Conservation (phyloP, 2,329 filamentous ascomycete genomes). For the Leptoxyphium fumago region DNA sequence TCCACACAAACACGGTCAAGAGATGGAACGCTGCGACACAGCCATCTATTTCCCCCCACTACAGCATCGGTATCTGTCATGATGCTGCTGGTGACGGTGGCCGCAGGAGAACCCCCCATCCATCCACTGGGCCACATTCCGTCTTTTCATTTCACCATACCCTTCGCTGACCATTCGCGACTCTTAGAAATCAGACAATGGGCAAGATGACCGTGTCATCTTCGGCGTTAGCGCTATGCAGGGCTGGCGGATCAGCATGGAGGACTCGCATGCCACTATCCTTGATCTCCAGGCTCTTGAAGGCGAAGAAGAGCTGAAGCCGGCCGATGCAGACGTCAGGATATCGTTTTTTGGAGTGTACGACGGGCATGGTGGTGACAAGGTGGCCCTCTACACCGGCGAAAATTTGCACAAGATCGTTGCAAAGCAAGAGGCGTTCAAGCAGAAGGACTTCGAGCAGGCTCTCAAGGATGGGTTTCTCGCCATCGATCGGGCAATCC, state of each 20-base stretch:
- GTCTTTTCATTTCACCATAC: too few relatives aligned
- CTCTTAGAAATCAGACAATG: constrained; percentile 65
- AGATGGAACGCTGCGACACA: too few relatives aligned
- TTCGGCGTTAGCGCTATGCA: constrained; percentile 98
- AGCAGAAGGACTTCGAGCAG: constrained; percentile 81
- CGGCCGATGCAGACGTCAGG: constrained; percentile 53
- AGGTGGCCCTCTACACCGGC: constrained; percentile 85
- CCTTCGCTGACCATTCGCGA: too few relatives aligned
- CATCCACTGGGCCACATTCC: too few relatives aligned
- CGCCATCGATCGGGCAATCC: constrained; percentile 86
- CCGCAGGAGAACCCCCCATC: too few relatives aligned
- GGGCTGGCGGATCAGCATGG: constrained; percentile 99
- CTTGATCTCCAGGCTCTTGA: constrained; percentile 65
- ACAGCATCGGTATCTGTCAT: too few relatives aligned
- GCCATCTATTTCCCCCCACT: too few relatives aligned
- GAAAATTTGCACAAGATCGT: constrained; percentile 90
- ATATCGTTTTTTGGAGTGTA: constrained; percentile 97
- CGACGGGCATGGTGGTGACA: constrained; percentile 93
- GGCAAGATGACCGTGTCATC: constrained; percentile 82
- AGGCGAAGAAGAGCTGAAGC: constrained; percentile 33
- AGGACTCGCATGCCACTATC: constrained; percentile 82
- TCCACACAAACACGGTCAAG: too few relatives aligned
- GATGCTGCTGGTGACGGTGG: too few relatives aligned
- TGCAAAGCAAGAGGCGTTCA: constrained; percentile 86
- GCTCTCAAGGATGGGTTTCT: constrained; percentile 94